These are phyloP conservation scores for Pelagomonas calceolata DNA, from an alignment of 108 stramenopile genomes.

Conservation along the genomic window DNA sequence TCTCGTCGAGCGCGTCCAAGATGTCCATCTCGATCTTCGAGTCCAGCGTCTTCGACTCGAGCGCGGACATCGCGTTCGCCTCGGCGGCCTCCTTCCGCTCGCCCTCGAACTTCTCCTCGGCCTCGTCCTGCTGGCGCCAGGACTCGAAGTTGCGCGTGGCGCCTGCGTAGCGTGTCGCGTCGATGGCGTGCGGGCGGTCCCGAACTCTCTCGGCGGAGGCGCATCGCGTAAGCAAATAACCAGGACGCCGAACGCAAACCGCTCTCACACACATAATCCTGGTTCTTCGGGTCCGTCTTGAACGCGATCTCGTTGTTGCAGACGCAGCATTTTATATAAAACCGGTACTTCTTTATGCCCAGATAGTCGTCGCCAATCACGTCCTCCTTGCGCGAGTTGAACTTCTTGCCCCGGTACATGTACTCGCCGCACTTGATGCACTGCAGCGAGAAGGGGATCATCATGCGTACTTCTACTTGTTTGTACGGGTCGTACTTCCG, in stretches of 20 bases:
- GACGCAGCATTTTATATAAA: conserved; percentile 85
- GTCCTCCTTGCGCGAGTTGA: conserved; percentile 85
- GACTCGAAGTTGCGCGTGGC: conserved; percentile 88
- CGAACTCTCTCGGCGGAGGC: neutral
- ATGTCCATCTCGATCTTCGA: conserved; percentile 90
- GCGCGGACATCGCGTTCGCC: conserved; percentile 79
- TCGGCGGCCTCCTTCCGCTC: conserved; percentile 60
- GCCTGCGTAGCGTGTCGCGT: conserved; percentile 26
- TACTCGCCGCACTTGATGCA: conserved; percentile 81
- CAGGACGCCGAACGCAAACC: conserved; percentile 29
- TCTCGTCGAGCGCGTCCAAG: conserved; percentile 83
- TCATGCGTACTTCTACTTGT: conserved; percentile 78
- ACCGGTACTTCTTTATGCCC: conserved; percentile 80
- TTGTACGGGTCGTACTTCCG: conserved; percentile 72
- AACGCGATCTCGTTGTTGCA: conserved; percentile 78
- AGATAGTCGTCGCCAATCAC: conserved; percentile 82
- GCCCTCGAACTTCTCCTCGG: conserved; percentile 38
- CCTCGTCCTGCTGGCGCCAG: conserved; percentile 71
- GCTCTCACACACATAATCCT: conserved; percentile 76
- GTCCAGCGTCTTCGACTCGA: conserved; percentile 86
- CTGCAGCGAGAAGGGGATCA: conserved; percentile 89
- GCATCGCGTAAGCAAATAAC: neutral
- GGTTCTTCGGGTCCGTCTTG: conserved; percentile 88
- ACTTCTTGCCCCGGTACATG: conserved; percentile 89
- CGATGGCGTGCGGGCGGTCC: too few species aligned